Evolutionary conservation across 2,329 filamentous ascomycete species (phyloP).

Genomic region (Botrytis hyacinthi): DNA sequence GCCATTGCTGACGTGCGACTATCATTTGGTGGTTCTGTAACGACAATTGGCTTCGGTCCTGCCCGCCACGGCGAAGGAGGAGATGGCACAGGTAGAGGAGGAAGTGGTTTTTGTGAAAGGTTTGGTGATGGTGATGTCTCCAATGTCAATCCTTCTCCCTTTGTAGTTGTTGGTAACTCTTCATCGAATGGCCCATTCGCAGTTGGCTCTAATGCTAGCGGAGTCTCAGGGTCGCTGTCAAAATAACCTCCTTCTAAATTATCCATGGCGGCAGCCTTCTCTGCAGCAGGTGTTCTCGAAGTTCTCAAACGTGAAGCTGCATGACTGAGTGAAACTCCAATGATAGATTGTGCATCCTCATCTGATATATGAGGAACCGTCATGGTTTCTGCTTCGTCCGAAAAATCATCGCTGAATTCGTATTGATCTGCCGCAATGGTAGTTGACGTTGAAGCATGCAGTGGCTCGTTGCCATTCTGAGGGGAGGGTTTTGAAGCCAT

Average conservation of each 20-base stretch:
- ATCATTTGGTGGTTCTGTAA: conserved; percentile 33
- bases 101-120: conserved; percentile 21
- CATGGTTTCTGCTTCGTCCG: conserved; percentile 31
- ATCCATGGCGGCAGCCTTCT: conserved; percentile 57
- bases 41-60: conserved; percentile 42
- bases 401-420: conserved; percentile 23
- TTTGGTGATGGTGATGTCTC: conserved; percentile 36
- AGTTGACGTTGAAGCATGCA: conserved; percentile 15
- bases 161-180: neutral
- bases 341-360: conserved; percentile 58
- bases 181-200: conserved; percentile 5
- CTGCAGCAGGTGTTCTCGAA: conserved; percentile 53
- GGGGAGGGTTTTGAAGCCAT: conserved; percentile 5
- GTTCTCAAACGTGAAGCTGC: conserved; percentile 56
- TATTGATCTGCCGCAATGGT: conserved; percentile 19
- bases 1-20: conserved; percentile 44
- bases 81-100: conserved; percentile 21
- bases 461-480: neutral
- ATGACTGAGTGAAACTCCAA: conserved; percentile 58
- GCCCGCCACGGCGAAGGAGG: conserved; percentile 44
- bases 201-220: conserved; percentile 25
- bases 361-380: conserved; percentile 35
- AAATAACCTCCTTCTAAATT: conserved; percentile 46
- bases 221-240: conserved; percentile 39
- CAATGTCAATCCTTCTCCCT: conserved; percentile 19